Evolutionary conservation across 179 eudicot genomes (phyloP).

Genomic region (Pouteria campechiana): DNA sequence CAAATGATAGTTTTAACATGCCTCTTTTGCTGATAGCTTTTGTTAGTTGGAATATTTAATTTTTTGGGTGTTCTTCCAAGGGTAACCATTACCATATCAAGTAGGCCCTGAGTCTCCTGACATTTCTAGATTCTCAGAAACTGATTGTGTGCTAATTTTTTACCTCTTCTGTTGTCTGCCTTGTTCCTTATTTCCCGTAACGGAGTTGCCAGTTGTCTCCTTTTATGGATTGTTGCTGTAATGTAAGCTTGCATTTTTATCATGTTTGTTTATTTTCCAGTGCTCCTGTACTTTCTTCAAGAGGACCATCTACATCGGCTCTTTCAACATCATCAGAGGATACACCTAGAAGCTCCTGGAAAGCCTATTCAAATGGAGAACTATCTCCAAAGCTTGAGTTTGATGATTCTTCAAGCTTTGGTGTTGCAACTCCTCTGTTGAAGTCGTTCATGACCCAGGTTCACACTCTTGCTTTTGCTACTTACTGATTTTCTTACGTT

Average conservation of each 20-base stretch:
- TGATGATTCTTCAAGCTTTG: conserved; percentile 69
- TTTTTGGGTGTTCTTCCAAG: too few relatives aligned
- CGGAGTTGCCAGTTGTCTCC: too few relatives aligned
- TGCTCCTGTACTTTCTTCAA: conserved; percentile 86
- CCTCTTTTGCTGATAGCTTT: not conserved
- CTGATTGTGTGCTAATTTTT: not conserved
- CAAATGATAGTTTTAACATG: too few relatives aligned
- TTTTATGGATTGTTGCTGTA: too few relatives aligned
- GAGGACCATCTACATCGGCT: conserved; percentile 51
- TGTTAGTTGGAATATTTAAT: not conserved
- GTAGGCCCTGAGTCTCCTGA: too few relatives aligned
- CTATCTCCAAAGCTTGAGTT: conserved; percentile 51
- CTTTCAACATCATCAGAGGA: conserved; percentile 58
- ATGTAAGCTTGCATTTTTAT: not conserved
- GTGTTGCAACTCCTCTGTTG: conserved; percentile 81
- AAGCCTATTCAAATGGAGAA: conserved; percentile 52
- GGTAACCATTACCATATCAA: too few relatives aligned
- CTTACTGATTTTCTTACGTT: too few relatives aligned
- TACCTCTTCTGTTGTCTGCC: not conserved
- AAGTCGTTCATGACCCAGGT: conserved; percentile 96
- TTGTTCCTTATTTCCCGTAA: not conserved
- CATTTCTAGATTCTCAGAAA: too few relatives aligned
- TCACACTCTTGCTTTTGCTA: too few relatives aligned
- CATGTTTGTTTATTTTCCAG: conserved; percentile 32
- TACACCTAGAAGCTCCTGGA: conserved; percentile 68